These are phyloP conservation scores for Pythium myriotylum DNA, from an alignment of 352 stramenopile genomes.

Conservation along the genomic window DNA sequence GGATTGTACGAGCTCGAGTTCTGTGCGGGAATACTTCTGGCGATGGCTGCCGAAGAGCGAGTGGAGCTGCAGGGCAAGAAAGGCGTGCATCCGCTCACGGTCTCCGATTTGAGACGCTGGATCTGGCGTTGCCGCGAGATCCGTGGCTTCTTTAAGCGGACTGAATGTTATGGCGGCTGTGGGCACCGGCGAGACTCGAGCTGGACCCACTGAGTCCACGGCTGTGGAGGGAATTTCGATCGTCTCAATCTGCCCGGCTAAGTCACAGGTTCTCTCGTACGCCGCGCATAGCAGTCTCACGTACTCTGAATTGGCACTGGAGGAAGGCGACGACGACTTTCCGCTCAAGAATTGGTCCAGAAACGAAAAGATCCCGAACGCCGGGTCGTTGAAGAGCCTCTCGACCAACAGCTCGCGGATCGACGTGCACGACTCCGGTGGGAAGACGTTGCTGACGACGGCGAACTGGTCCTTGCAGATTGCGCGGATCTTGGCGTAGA, in stretches of 20 bases:
- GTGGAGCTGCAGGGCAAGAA: slow-evolving; percentile 75
- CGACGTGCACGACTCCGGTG: slow-evolving; percentile 38
- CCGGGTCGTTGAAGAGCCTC: slow-evolving; percentile 76
- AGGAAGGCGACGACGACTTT: not conserved
- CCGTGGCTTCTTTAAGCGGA: slow-evolving; percentile 23
- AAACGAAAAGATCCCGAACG: slow-evolving; percentile 77
- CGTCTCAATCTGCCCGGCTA: slow-evolving; percentile 54
- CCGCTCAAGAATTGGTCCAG: slow-evolving; percentile 66
- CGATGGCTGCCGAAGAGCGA: slow-evolving; percentile 78
- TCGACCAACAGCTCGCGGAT: slow-evolving; percentile 71
- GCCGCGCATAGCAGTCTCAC: slow-evolving; percentile 60
- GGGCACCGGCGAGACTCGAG: slow-evolving; percentile 23
- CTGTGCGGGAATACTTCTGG: slow-evolving; percentile 63
- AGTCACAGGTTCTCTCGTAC: slow-evolving; percentile 64
- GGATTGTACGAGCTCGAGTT: slow-evolving; percentile 62
- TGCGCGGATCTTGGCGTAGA: slow-evolving; percentile 54
- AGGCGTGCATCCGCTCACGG: slow-evolving; percentile 62
- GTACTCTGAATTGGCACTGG: slow-evolving; percentile 48
- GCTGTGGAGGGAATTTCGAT: slow-evolving; percentile 25
- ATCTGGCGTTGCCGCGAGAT: slow-evolving; percentile 5
- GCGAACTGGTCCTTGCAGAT: slow-evolving; percentile 78
- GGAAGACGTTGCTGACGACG: slow-evolving; percentile 68
- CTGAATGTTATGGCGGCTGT: slow-evolving; percentile 5
- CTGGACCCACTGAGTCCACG: slow-evolving; percentile 7
- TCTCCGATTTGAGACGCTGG: slow-evolving; percentile 17